These are phyloP conservation scores for Aspergillus ibericus DNA, from an alignment of 2,329 filamentous ascomycete species.

Conservation along the genomic window DNA sequence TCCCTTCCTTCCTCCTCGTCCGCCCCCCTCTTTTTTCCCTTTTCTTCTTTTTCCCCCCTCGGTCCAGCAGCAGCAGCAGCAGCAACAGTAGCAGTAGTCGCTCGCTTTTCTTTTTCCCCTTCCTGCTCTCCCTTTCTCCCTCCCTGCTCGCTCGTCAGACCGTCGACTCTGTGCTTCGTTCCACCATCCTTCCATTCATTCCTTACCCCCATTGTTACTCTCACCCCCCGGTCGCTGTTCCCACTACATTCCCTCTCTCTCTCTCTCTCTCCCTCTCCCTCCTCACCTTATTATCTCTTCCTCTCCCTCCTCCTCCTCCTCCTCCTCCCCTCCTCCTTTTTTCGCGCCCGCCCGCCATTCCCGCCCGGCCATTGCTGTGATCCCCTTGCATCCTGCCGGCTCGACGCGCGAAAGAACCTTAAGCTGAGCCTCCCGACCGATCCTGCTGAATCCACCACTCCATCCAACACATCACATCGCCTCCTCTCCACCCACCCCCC, in stretches of 20 bases:
- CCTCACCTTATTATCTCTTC: constrained; percentile 2
- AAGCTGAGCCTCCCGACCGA: constrained; percentile 3
- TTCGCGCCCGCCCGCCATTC: constrained; percentile 10
- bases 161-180: background rate
- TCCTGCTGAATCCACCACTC: background rate
- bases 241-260: constrained; percentile 11
- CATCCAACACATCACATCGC: background rate
- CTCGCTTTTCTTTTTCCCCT: background rate
- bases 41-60: background rate
- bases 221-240: constrained; percentile 4
- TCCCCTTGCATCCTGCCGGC: constrained; percentile 15
- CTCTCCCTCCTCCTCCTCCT: constrained; percentile 2
- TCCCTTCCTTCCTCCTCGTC: background rate
- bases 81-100: background rate
- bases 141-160: background rate
- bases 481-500: background rate
- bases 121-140: background rate
- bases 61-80: background rate
- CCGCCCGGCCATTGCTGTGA: background rate
- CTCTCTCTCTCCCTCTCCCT: constrained; percentile 13
- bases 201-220: background rate
- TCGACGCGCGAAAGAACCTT: constrained; percentile 15
- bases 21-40: background rate
- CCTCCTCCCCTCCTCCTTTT: constrained; percentile 6
- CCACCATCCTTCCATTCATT: background rate